phyloP scores from a whole-genome alignment of 192 early-diverging fungal genomes.

The Coemansia sp. region DNA sequence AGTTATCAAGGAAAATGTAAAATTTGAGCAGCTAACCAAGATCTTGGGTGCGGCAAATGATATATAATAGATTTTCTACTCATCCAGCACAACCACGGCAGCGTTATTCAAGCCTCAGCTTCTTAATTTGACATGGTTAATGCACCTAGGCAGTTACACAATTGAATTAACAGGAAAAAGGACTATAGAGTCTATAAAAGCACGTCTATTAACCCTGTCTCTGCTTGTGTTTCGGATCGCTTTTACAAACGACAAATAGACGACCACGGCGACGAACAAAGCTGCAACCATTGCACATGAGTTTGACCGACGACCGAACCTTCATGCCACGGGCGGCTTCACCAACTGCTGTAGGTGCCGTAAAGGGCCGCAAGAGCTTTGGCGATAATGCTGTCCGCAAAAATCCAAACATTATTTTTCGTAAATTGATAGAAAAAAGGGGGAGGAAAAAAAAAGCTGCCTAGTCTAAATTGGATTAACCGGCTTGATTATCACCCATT shows the following conservation, averaged over 20 bases:
- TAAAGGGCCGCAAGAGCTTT: slow-evolving; percentile 34
- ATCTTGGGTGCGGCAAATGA: slow-evolving; percentile 47
- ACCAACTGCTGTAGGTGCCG: slow-evolving; percentile 14
- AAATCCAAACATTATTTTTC: slow-evolving; percentile 27
- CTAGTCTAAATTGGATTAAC: too few species aligned
- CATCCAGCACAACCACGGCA: too few species aligned
- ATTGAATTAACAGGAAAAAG: too few species aligned
- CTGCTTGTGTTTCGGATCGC: slow-evolving; percentile 95
- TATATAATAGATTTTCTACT: slow-evolving; percentile 25
- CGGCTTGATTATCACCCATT: too few species aligned
- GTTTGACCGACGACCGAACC: slow-evolving; percentile 83
- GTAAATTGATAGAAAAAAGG: background rate
- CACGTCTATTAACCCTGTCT: slow-evolving; percentile 51
- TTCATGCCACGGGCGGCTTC: slow-evolving; percentile 70
- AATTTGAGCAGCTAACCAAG: slow-evolving; percentile 68
- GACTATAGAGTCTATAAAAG: slow-evolving; percentile 1
- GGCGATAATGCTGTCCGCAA: slow-evolving; percentile 27
- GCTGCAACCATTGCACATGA: slow-evolving; percentile 86
- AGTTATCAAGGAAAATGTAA: slow-evolving; percentile 83
- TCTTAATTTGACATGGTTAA: too few species aligned
- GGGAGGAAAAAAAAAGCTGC: slow-evolving; percentile 2
- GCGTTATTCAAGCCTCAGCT: too few species aligned
- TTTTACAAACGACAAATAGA: slow-evolving; percentile 84
- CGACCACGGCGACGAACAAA: slow-evolving; percentile 81
- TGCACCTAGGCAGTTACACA: too few species aligned